Evolutionary conservation across 441 rosid genomes (phyloP).

Genomic region (Eutrema salsugineum): DNA sequence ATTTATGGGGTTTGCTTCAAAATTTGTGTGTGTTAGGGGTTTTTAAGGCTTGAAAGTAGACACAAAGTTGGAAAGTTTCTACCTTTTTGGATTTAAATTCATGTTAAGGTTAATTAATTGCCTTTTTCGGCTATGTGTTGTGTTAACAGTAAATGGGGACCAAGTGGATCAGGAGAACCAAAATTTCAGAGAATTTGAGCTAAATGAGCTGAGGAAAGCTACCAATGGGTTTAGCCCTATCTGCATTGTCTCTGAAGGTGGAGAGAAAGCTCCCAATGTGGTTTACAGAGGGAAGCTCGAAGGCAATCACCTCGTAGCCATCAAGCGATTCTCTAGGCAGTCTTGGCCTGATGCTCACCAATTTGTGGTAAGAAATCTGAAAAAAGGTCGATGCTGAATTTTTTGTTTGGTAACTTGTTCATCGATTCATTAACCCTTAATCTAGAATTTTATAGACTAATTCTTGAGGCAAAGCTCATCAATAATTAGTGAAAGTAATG

Average conservation of each 20-base stretch:
- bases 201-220: constrained; percentile 50
- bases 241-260: constrained; percentile 69
- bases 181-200: constrained; percentile 55
- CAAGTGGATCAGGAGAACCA: constrained; percentile 34
- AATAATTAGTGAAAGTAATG: background rate
- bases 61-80: constrained; percentile 21
- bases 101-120: constrained; percentile 2
- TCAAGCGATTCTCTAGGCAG: constrained; percentile 61
- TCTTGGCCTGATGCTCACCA: constrained; percentile 83
- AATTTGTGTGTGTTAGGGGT: constrained; percentile 11
- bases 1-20: constrained; percentile 15
- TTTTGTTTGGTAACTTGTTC: background rate
- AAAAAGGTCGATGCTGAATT: background rate
- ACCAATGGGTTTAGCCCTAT: constrained; percentile 62
- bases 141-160: constrained; percentile 34
- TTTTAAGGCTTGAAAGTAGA: constrained; percentile 4
- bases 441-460: background rate
- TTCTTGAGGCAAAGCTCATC: background rate
- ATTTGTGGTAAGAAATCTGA: constrained; percentile 42
- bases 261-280: constrained; percentile 74
- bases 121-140: background rate
- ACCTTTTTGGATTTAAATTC: constrained; percentile 23
- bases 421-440: background rate
- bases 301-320: constrained; percentile 54
- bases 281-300: constrained; percentile 65